Evolutionary conservation across 768 basidiomycete genomes (phyloP).

Genomic region (Lentinus brumalis): DNA sequence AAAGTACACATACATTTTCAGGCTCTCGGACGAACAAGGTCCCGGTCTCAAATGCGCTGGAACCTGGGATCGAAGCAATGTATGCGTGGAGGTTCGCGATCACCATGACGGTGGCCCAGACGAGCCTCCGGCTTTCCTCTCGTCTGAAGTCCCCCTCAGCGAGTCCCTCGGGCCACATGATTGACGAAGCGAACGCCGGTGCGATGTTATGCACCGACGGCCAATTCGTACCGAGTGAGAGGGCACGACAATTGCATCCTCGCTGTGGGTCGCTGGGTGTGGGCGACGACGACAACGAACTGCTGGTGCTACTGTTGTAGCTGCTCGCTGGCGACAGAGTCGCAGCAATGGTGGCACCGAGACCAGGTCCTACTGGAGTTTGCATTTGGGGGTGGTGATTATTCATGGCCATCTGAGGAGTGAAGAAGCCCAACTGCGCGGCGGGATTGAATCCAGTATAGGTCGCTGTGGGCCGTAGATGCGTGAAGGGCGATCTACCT

Average conservation of each 20-base stretch:
- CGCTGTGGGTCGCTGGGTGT: not conserved
- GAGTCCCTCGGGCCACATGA: constrained; percentile 16
- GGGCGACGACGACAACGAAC: not conserved
- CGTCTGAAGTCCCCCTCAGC: constrained; percentile 12
- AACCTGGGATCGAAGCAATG: constrained; percentile 37
- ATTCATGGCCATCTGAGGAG: not conserved
- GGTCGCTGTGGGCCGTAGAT: not conserved
- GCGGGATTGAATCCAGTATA: not conserved
- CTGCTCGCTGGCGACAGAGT: too few species aligned
- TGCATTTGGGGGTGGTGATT: not conserved
- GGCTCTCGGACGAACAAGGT: constrained; percentile 13
- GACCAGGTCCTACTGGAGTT: too few species aligned
- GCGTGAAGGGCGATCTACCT: constrained; percentile 41
- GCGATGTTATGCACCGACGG: constrained; percentile 11
- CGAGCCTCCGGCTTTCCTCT: constrained; percentile 15
- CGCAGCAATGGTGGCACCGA: too few species aligned
- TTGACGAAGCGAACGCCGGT: constrained; percentile 9
- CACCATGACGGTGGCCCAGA: constrained; percentile 27
- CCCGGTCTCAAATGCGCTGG: not conserved
- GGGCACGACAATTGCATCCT: constrained; percentile 6
- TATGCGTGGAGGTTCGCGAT: constrained; percentile 46
- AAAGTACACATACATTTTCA: constrained; percentile 8
- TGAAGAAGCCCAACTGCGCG: not conserved
- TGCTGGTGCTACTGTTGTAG: too few species aligned
- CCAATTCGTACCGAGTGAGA: constrained; percentile 9